Evolutionary conservation across 73 alveolate species (phyloP).

Genomic region (Stentor roeselii): DNA sequence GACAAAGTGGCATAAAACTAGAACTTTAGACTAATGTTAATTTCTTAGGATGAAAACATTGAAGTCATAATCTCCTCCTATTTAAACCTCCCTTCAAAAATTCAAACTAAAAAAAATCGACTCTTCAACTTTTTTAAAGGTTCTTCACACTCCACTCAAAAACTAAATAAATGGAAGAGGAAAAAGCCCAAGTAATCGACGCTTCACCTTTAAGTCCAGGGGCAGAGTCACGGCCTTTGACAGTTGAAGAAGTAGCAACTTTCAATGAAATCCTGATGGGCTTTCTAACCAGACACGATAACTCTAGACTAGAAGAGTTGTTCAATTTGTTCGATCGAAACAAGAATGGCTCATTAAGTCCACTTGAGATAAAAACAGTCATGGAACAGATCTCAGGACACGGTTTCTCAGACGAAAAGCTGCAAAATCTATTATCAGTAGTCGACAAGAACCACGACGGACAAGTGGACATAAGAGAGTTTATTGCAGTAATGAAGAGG

Average conservation of each 20-base stretch:
- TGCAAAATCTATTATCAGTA: neutral
- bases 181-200: neutral
- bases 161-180: neutral
- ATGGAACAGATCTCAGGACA: constrained; percentile 28
- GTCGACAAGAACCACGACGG: constrained; percentile 21
- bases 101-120: neutral
- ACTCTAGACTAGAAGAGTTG: constrained; percentile 15
- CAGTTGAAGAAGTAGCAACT: constrained; percentile 2
- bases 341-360: constrained; percentile 2
- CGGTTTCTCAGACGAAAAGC: neutral
- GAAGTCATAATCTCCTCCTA: neutral
- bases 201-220: constrained; percentile 7
- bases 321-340: constrained; percentile 12
- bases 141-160: neutral
- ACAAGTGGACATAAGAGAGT: constrained; percentile 9
- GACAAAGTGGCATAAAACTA: constrained; percentile 52
- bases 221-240: neutral
- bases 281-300: neutral
- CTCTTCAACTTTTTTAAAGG: neutral
- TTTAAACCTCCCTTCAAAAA: neutral
- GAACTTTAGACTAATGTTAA: neutral
- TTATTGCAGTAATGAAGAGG: constrained; percentile 13
- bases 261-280: constrained; percentile 7
- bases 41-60: neutral
- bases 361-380: constrained; percentile 11